A percentile compares a stretch with the other conserved stretches of the same genome.
Conservation (phyloP, 202 grass and related monocot species). For the Dendrocalamus latiflorus region DNA sequence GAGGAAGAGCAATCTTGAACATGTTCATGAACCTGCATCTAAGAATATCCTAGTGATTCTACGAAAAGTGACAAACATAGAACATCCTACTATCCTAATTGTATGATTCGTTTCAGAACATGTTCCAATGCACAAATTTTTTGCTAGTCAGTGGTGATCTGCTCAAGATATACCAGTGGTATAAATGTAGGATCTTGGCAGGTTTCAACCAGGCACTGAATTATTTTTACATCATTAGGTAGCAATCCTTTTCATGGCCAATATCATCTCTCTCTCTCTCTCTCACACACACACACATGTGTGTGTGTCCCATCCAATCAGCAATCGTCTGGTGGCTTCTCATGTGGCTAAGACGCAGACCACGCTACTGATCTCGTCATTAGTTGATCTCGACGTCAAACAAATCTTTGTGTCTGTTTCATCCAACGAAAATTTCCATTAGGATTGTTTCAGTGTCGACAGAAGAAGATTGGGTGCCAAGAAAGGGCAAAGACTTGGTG, state of each 20-base stretch:
- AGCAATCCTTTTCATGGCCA: background rate
- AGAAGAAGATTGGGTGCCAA: conserved; percentile 24
- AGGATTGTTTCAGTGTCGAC: conserved; percentile 7
- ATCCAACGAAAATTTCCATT: conserved; percentile 1
- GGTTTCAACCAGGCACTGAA: conserved; percentile 8
- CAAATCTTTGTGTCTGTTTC: background rate
- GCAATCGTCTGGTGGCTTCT: background rate
- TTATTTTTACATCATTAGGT: conserved; percentile 18
- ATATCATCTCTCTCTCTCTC: no score
- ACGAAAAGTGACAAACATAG: background rate
- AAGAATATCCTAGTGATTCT: background rate
- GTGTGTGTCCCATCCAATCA: background rate
- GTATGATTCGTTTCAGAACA: background rate
- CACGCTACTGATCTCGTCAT: conserved; percentile 9
- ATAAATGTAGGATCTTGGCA: conserved; percentile 23
- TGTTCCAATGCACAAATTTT: background rate
- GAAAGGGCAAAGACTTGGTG: no score
- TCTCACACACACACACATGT: no score
- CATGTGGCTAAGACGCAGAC: conserved; percentile 13
- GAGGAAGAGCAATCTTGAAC: background rate
- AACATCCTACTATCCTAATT: background rate
- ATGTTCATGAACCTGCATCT: background rate
- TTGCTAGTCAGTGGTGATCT: conserved; percentile 1
- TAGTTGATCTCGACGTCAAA: conserved; percentile 15
- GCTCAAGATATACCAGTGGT: background rate